A percentile compares a stretch with the other conserved stretches of the same genome.
phyloP scores from a whole-genome alignment of 371 early-diverging fungal genomes.

The Capniomyces stellatus region DNA sequence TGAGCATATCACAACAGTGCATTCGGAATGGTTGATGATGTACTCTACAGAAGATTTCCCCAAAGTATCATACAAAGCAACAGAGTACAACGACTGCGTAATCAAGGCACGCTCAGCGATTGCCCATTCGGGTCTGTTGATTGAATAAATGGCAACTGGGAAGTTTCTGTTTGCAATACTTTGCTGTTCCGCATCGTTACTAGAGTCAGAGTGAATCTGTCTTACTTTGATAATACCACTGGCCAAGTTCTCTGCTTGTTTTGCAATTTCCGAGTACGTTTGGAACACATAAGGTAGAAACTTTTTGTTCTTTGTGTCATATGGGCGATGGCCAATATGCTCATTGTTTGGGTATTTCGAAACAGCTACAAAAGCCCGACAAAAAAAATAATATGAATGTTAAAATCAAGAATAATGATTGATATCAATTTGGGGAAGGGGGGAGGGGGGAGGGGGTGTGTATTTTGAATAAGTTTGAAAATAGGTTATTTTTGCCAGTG shows the following conservation, averaged over 20 bases:
- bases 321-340: constrained; percentile 34
- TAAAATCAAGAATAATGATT: background rate
- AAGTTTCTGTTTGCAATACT: background rate
- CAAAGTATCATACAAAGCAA: constrained; percentile 78
- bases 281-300: constrained; percentile 45
- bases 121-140: constrained; percentile 83
- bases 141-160: constrained; percentile 54
- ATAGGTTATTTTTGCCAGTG: background rate
- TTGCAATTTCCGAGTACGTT: constrained; percentile 29
- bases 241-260: constrained; percentile 38
- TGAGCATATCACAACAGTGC: constrained; percentile 49
- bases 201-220: constrained; percentile 6
- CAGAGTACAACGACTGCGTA: constrained; percentile 37
- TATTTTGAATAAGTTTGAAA: background rate
- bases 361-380: constrained; percentile 3
- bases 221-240: constrained; percentile 27
- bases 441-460: too few relatives aligned
- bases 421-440: background rate
- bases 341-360: constrained; percentile 18
- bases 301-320: constrained; percentile 22
- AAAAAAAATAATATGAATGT: background rate
- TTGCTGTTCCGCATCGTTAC: background rate
- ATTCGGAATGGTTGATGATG: constrained; percentile 55
- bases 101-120: constrained; percentile 64
- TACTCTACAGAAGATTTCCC: constrained; percentile 58